Evolutionary conservation across 345 rosid species (phyloP).

Genomic region (Litchi chinensis): DNA sequence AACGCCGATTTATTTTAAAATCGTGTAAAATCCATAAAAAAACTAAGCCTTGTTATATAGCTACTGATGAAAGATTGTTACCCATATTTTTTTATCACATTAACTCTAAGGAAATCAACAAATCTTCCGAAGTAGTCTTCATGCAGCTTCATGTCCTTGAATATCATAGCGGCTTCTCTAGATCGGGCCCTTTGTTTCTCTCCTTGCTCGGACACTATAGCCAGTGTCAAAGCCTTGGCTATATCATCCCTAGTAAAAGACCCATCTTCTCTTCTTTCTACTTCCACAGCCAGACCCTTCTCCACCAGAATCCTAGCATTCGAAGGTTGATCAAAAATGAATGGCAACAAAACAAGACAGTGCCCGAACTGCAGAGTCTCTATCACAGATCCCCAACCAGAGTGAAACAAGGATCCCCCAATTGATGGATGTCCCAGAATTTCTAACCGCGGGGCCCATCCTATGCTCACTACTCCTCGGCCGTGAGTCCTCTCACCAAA

Average conservation of each 20-base stretch:
- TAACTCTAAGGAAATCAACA: constrained; percentile 22
- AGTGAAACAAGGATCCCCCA: constrained; percentile 33
- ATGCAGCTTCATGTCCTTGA: constrained; percentile 26
- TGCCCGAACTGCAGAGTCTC: constrained; percentile 34
- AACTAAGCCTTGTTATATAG: too few relatives aligned
- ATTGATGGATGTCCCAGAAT: constrained; percentile 26
- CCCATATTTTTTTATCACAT: neutral
- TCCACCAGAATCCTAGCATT: constrained; percentile 33
- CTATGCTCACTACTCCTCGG: constrained; percentile 24
- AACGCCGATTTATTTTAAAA: too few relatives aligned
- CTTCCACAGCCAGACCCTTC: constrained; percentile 29
- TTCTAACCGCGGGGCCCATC: constrained; percentile 36
- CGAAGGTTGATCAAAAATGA: constrained; percentile 30
- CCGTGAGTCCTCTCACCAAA: neutral
- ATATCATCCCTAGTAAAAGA: constrained; percentile 23
- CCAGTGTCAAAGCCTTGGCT: constrained; percentile 22
- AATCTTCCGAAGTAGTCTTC: constrained; percentile 14
- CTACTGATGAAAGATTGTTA: neutral
- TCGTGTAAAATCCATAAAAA: too few relatives aligned
- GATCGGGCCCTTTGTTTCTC: constrained; percentile 4
- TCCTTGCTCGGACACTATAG: constrained; percentile 29
- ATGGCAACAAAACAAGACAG: constrained; percentile 21
- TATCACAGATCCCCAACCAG: constrained; percentile 33
- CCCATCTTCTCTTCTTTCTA: constrained; percentile 31
- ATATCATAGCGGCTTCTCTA: constrained; percentile 18